phyloP scores from a whole-genome alignment of 2,329 filamentous ascomycete species.

The Alternaria dauci region DNA sequence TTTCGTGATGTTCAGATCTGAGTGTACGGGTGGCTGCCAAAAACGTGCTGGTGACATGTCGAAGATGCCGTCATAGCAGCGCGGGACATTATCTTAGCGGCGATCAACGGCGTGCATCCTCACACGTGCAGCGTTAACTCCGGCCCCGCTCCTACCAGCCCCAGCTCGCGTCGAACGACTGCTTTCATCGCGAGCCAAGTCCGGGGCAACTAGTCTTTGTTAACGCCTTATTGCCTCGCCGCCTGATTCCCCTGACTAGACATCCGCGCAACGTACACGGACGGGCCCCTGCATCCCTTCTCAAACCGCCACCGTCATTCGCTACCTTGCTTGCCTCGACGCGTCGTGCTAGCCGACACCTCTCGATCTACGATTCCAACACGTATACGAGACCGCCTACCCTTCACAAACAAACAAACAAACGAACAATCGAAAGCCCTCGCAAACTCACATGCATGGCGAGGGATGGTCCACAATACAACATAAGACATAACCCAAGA shows the following conservation, averaged over 20 bases:
- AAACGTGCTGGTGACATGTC: constrained; percentile 8
- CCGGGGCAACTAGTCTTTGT: background rate
- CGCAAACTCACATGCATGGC: constrained; percentile 4
- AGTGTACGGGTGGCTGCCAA: background rate
- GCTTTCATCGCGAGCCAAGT: constrained; percentile 4
- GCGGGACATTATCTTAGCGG: constrained; percentile 16
- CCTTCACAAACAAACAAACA: background rate
- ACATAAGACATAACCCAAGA: constrained; percentile 32
- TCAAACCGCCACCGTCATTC: constrained; percentile 17
- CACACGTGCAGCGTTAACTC: constrained; percentile 27
- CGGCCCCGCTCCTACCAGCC: constrained; percentile 18
- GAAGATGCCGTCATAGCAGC: constrained; percentile 32
- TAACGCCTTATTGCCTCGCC: background rate
- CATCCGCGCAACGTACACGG: background rate
- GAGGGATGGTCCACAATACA: constrained; percentile 26
- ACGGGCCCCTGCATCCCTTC: constrained; percentile 3
- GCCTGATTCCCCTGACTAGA: background rate
- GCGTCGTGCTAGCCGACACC: constrained; percentile 17
- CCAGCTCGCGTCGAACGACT: constrained; percentile 16
- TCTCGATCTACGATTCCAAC: constrained; percentile 3
- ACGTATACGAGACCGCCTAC: background rate
- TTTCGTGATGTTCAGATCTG: background rate
- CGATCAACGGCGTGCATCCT: constrained; percentile 21
- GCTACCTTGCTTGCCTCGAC: constrained; percentile 21
- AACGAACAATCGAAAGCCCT: background rate